Evolutionary conservation across 192 early-diverging fungal species (phyloP), one percentile per base, ranked within the genome.

Genomic region (Coemansia asiatica): DNA sequence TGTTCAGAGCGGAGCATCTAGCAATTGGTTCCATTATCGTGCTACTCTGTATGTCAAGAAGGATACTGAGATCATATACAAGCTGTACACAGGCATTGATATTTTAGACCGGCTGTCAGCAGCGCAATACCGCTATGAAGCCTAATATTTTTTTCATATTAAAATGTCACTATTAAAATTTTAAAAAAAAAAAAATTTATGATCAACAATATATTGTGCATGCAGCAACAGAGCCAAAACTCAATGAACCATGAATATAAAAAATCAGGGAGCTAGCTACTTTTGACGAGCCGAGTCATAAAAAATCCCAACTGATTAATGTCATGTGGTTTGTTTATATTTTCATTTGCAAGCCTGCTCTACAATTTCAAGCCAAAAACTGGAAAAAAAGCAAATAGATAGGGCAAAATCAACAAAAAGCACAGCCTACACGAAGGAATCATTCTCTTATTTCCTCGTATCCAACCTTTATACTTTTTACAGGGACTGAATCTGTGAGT

Each of bases 401-500:
- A 44, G 19, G 55, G 16, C 55, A 56, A 56, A 56, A 56, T 29
- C 28, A 56, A 29, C 29, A 2, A 27, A 25, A 60, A 26, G 23
- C 22, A 21, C 58, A 46, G 29, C 28, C 23, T 28, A 19, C 9
- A 10, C 12, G 18, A 56, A 18, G 18, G 55, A 23, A 44, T 56
- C 55, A 56, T 28, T 56, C 58, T 60, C 51, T 60, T 60, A 44
- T 60, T 60, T 60, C 58, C 58, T 60, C 58, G 58, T 46, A 60
- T 60, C 58, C 44, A 60, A 36, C 35, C 26, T 57, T 36, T 60
- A 60, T 13, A n/a, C 35, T 36, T 13, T 60, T 35, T 46, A 23
- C 29, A 35, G 27, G 58, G 58, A 60, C 26, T 46, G 8, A 60
- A 60, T 60, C 58, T 60, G 58, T 60, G 40, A 60, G 58, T 60